Base-by-base conservation (phyloP, 2,329 filamentous ascomycete genomes). In the Fusarium sp. region DNA sequence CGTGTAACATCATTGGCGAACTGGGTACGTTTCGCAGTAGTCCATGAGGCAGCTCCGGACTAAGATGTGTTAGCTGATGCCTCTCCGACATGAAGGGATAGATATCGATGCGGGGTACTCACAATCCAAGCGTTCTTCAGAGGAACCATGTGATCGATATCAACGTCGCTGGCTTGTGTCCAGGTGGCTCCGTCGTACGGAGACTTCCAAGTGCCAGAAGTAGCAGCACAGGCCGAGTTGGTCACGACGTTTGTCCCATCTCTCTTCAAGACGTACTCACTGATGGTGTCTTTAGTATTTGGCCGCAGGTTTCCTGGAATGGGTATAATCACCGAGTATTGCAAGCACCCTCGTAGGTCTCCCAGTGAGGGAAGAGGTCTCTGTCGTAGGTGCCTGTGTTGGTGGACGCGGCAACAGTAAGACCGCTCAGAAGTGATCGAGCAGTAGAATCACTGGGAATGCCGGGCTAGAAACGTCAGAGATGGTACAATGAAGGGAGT, bases 121-220 rank as follows among this genome's bases (percentile, higher is more conserved):
- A 90, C 88, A 67, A 92, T 89, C 93, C 92, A 95, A 8, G 93
- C 92, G 76, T 95, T 93, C 78, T 91, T 91, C 67, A 97, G 80
- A 2, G 93, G 93, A 5, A 97, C 92, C 81, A 96, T 86, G 79
- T 96, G 93, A 79, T 96, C 93, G 65, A 96, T 95, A 73, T 95
- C 92, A 2, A 96, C 80, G 73, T 95, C 91, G 20, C 85, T 87
- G 2, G 92, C 88, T 1, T 84, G 83, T 0, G 88, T 91, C 91
- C 91, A 94, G 2, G 85, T 89, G 1, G 83, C 90, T 18, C 92
- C 92, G 76, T 95, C 93, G 78, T 92, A 96, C 0, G 92, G 91
- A 38, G 88, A 91, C 42, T 79, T 81, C 93, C 93, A 96, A 1
- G 83, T 85, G 7, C 93, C 93, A 6, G 87, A 89, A 0, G 86